Percentiles rank a stretch among this genome's conserved stretches.
These are phyloP conservation scores for Protomyces macrosporus DNA, from an alignment of 1,139 yeast genomes.

Conservation along the genomic window DNA sequence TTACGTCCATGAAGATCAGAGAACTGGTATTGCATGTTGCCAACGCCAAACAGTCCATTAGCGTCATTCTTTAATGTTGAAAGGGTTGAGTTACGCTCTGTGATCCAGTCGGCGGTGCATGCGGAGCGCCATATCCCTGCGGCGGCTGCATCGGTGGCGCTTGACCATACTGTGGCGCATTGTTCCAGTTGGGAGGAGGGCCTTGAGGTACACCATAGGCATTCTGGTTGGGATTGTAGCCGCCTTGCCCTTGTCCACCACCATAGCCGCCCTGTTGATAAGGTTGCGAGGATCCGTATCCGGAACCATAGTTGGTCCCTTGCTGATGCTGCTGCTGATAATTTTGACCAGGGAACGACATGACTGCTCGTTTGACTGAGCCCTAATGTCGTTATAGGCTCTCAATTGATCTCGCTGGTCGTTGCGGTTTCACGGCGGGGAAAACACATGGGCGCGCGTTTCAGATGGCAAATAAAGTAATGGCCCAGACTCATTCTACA, in stretches of 20 bases:
- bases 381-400: too few relatives aligned
- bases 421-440: too few relatives aligned
- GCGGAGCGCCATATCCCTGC: slow-evolving; percentile 8
- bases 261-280: slow-evolving; percentile 12
- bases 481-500: too few relatives aligned
- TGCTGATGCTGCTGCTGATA: slow-evolving; percentile 19
- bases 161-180: not conserved
- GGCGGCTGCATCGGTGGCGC: not conserved
- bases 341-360: slow-evolving; percentile 20
- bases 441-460: too few relatives aligned
- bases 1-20: slow-evolving; percentile 70
- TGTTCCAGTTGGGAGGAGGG: slow-evolving; percentile 23
- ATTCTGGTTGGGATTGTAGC: slow-evolving; percentile 17
- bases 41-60: slow-evolving; percentile 16
- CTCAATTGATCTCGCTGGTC: too few relatives aligned
- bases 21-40: slow-evolving; percentile 49
- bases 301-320: not conserved
- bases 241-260: slow-evolving; percentile 14
- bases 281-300: slow-evolving; percentile 4
- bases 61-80: not conserved
- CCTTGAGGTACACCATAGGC: slow-evolving; percentile 20
- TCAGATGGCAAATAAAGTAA: too few relatives aligned
- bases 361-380: not conserved
- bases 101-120: slow-evolving; percentile 2
- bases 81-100: not conserved